Percentiles rank a stretch among this genome's conserved stretches.
These are phyloP conservation scores for Pythium vanterpoolii DNA, from an alignment of 352 stramenopile species.

Conservation along the genomic window DNA sequence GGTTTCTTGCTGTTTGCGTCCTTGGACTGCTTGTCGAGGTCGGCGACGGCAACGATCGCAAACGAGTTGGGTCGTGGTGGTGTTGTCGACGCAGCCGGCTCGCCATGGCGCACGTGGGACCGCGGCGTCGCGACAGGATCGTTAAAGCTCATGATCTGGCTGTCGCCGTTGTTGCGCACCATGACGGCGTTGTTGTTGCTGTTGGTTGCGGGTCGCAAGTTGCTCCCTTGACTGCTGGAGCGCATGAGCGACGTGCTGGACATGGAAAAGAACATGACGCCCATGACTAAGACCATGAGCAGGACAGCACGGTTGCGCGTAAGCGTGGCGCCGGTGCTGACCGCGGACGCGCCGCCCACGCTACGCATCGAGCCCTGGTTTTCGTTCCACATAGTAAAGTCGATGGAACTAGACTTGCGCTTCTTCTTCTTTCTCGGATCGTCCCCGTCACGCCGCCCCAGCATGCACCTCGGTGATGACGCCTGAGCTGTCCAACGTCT, in stretches of 20 bases:
- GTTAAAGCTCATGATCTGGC: constrained; percentile 20
- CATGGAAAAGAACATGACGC: constrained; percentile 63
- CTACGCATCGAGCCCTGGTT: constrained; percentile 23
- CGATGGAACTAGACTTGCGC: constrained; percentile 74
- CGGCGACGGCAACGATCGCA: constrained; percentile 91
- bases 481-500: constrained; percentile 7
- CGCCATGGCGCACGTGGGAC: constrained; percentile 5
- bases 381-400: constrained; percentile 59
- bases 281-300: constrained; percentile 41
- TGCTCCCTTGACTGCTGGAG: constrained; percentile 5
- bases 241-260: constrained; percentile 42
- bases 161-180: constrained; percentile 13
- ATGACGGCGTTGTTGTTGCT: constrained; percentile 15
- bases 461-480: constrained; percentile 28
- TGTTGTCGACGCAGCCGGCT: not conserved
- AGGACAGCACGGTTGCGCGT: constrained; percentile 47
- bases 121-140: constrained; percentile 15
- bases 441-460: constrained; percentile 37
- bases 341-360: constrained; percentile 20
- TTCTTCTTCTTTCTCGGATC: constrained; percentile 56
- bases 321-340: constrained; percentile 34
- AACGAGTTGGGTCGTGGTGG: constrained; percentile 56
- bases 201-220: constrained; percentile 7
- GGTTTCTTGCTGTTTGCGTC: constrained; percentile 88
- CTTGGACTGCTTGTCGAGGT: constrained; percentile 94